Conservation (phyloP, 2,329 filamentous ascomycete species). For the Colletotrichum lindemuthianum region DNA sequence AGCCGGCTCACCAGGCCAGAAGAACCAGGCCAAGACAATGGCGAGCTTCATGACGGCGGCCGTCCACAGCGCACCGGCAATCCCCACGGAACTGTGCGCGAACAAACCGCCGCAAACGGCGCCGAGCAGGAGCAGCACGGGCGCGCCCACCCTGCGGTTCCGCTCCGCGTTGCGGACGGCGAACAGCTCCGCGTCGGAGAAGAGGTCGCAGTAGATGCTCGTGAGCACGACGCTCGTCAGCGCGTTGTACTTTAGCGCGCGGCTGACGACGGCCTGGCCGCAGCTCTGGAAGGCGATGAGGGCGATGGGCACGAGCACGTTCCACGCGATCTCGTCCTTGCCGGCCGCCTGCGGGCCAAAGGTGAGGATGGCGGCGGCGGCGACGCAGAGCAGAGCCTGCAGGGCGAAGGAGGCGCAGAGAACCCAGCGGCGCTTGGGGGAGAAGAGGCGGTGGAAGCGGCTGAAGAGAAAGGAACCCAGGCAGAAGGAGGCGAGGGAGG, state of each 20-base stretch:
- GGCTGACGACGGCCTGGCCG: conserved; percentile 80
- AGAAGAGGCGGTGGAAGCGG: conserved; percentile 72
- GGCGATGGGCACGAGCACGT: conserved; percentile 72
- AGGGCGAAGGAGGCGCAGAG: conserved; percentile 67
- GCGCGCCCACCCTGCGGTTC: conserved; percentile 61
- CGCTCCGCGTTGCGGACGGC: conserved; percentile 56
- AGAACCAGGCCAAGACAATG: conserved; percentile 67
- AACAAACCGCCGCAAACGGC: conserved; percentile 62
- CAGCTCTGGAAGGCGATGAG: conserved; percentile 81
- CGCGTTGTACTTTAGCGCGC: conserved; percentile 74
- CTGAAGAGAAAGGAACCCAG: conserved; percentile 77
- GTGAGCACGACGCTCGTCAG: conserved; percentile 84
- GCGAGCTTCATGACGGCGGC: conserved; percentile 65
- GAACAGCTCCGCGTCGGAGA: conserved; percentile 69
- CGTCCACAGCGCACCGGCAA: conserved; percentile 67
- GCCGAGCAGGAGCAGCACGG: conserved; percentile 58
- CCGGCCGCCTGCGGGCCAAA: conserved; percentile 51
- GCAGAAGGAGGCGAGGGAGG: conserved; percentile 77
- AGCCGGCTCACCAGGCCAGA: conserved; percentile 64
- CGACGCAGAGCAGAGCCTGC: conserved; percentile 61
- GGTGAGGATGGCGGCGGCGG: conserved; percentile 55
- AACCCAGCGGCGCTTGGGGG: conserved; percentile 71
- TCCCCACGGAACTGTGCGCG: conserved; percentile 58
- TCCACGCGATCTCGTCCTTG: conserved; percentile 62
- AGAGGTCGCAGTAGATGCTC: conserved; percentile 83